Percentiles rank a stretch among this genome's conserved stretches.
phyloP scores from a whole-genome alignment of 1,284 basidiomycete genomes.

The Schizopora paradoxa region DNA sequence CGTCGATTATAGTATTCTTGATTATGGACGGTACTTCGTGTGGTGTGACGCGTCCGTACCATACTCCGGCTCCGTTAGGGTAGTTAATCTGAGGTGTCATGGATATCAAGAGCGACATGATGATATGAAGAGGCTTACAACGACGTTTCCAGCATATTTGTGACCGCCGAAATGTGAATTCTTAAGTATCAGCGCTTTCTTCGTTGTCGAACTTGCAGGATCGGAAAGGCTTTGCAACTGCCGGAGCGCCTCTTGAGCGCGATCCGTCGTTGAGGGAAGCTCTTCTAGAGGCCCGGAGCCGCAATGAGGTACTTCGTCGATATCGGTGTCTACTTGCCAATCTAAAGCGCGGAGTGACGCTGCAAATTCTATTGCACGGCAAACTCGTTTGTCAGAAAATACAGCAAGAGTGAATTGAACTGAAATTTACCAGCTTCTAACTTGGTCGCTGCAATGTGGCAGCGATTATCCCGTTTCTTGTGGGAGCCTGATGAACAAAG shows the following conservation, averaged over 20 bases:
- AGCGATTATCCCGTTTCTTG: conserved; percentile 86
- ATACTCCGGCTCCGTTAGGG: conserved; percentile 78
- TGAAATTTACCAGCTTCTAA: conserved; percentile 59
- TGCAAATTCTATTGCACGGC: conserved; percentile 48
- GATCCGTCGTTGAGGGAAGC: conserved; percentile 25
- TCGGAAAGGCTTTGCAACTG: conserved; percentile 48
- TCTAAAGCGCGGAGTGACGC: conserved; percentile 56
- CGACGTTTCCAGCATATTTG: conserved; percentile 86
- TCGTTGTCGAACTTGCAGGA: conserved; percentile 23
- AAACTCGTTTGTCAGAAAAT: conserved; percentile 13
- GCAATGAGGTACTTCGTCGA: conserved; percentile 59
- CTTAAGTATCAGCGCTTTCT: conserved; percentile 71
- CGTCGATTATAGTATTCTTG: conserved; percentile 78
- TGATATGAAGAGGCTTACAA: conserved; percentile 51
- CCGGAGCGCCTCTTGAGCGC: conserved; percentile 38
- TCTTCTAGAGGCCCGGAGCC: conserved; percentile 53
- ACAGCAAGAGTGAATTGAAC: neutral
- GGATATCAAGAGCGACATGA: neutral
- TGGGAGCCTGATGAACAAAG: conserved; percentile 78
- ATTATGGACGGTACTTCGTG: conserved; percentile 86
- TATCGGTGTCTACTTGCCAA: conserved; percentile 71
- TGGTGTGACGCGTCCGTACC: conserved; percentile 91
- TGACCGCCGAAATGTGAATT: conserved; percentile 90
- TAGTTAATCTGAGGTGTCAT: conserved; percentile 63
- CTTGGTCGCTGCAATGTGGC: conserved; percentile 79